These are phyloP conservation scores for Somion occarium DNA, from an alignment of 1,284 basidiomycete genomes.

Conservation along the genomic window DNA sequence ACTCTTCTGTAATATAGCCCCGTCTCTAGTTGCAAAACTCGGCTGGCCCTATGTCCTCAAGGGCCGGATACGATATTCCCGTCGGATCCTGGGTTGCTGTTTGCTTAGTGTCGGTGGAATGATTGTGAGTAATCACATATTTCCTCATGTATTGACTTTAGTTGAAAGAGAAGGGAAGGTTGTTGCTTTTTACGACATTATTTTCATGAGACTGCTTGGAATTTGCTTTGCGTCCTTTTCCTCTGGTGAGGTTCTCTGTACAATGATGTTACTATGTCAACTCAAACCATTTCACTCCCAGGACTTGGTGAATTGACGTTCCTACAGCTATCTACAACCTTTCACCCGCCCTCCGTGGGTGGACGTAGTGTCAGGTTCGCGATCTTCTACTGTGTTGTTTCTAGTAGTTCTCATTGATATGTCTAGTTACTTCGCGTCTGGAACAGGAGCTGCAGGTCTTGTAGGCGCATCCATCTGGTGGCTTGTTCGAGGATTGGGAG, in stretches of 20 bases:
- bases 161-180: constrained; percentile 43
- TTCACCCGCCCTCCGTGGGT: constrained; percentile 62
- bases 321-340: constrained; percentile 88
- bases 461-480: constrained; percentile 95
- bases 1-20: constrained; percentile 87
- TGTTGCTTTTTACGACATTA: constrained; percentile 70
- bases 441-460: constrained; percentile 92
- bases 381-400: neutral
- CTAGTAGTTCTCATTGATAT: neutral
- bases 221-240: constrained; percentile 90
- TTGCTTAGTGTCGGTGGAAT: constrained; percentile 74
- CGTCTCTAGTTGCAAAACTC: constrained; percentile 79
- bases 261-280: constrained; percentile 38
- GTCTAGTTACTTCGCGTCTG: constrained; percentile 77
- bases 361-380: constrained; percentile 68
- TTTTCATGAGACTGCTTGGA: constrained; percentile 76
- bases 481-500: constrained; percentile 84
- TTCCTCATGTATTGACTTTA: neutral
- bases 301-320: constrained; percentile 94
- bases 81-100: constrained; percentile 75
- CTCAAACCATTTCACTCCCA: constrained; percentile 18
- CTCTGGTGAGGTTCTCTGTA: constrained; percentile 31
- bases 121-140: constrained; percentile 48
- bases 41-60: constrained; percentile 90
- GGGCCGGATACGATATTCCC: constrained; percentile 76